Evolutionary conservation across 371 early-diverging fungal genomes (phyloP), one percentile per base, ranked within the genome.

Genomic region (Capillidium rhysosporum): DNA sequence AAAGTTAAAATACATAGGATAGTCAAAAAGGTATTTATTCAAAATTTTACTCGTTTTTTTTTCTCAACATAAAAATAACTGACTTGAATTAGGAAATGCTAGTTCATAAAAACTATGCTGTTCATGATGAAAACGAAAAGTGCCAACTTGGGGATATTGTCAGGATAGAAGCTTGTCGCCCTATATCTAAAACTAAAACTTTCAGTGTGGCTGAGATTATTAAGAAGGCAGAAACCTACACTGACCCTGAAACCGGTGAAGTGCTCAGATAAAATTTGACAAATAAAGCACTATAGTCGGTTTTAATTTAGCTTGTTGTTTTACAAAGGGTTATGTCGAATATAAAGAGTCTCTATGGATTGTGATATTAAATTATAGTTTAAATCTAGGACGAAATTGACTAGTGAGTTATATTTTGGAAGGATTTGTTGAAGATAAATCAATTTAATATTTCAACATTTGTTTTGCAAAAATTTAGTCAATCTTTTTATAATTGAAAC

Each of bases 71-170:
- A 7, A 34, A 34, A 34, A 34, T 34, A 34, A 34, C n/a, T 9
- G 30, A 0, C 20, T 40, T 26, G n/a, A 16, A 10, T 8, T 45
- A 76, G 73, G 65, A 69, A 23, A 75, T 86, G 30, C 70, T 69
- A 56, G 60, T 65, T 23, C 87, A 87, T 70, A 87, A 84, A 60
- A 87, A 84, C 65, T 90, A 84, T 61, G 71, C 92, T 38, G 90
- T 69, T 10, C 94, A 93, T 66, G 94, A 93, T 63, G 88, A 80
- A 56, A 71, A 75, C n/a, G 75, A 79, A 57, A 63, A 73, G 47
- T 88, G 89, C 65, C 75, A 77, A 41, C 69, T 92, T 38, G 94
- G 94, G 43, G 94, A 93, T 65, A 75, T 84, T 56, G 91, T 93
- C 24, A 78, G 89, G 48, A 93, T 93, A 52, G 88, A 93, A 66